Percentiles rank a stretch among this genome's conserved stretches.
These are phyloP conservation scores for Ophiostoma tasmaniense DNA, from an alignment of 2,329 filamentous ascomycete species.

Conservation along the genomic window DNA sequence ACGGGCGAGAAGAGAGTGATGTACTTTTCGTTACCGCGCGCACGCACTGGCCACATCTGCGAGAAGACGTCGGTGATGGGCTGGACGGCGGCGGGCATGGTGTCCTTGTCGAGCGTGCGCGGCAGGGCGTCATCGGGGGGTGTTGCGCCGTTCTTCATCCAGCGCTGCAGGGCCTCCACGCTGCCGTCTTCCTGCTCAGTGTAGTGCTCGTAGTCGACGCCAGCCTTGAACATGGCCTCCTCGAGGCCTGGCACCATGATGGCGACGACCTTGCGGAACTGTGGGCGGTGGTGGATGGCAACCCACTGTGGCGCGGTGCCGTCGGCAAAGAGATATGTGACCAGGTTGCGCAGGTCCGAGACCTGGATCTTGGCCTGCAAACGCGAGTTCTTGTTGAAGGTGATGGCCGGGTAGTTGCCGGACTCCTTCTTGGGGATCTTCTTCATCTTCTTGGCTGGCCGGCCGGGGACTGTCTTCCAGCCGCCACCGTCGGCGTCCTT, in stretches of 20 bases:
- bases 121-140: conserved; percentile 50
- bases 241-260: conserved; percentile 91
- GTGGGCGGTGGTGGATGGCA: conserved; percentile 51
- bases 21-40: conserved; percentile 72
- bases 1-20: conserved; percentile 80
- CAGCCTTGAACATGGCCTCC: conserved; percentile 73
- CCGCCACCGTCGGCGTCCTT: conserved; percentile 25
- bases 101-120: conserved; percentile 41
- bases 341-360: conserved; percentile 52
- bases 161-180: conserved; percentile 27
- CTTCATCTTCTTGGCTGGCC: conserved; percentile 44
- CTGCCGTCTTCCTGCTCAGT: conserved; percentile 33
- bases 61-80: conserved; percentile 75
- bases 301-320: conserved; percentile 58
- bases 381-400: conserved; percentile 48
- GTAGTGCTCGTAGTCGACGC: conserved; percentile 37
- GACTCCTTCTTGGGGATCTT: conserved; percentile 49
- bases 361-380: conserved; percentile 55
- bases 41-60: conserved; percentile 81
- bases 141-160: conserved; percentile 32
- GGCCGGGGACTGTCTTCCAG: conserved; percentile 47
- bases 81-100: conserved; percentile 46
- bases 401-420: conserved; percentile 51
- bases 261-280: conserved; percentile 71
- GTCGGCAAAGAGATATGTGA: conserved; percentile 60